Conservation (phyloP, 2,329 filamentous ascomycete species). For the Emericellopsis atlantica region DNA sequence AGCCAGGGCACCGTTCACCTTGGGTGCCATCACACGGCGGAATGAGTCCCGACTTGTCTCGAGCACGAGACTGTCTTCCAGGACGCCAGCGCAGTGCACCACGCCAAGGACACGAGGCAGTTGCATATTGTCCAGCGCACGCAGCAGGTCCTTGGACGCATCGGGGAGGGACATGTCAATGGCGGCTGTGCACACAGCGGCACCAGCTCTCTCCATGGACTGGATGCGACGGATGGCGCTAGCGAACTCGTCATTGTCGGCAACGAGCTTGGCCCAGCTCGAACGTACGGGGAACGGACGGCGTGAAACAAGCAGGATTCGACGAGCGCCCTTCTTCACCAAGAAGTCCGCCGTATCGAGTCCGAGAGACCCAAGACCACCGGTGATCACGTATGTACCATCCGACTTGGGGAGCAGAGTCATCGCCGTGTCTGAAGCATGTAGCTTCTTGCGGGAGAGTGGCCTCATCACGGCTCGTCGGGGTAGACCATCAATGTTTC, state of each 20-base stretch:
- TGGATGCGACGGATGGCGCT: neutral
- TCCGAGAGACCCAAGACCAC: slow-evolving; percentile 10
- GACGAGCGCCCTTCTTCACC: slow-evolving; percentile 10
- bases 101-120: slow-evolving; percentile 22
- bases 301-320: slow-evolving; percentile 11
- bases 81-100: slow-evolving; percentile 26
- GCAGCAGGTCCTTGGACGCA: neutral
- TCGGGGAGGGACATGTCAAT: neutral
- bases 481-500: neutral
- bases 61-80: slow-evolving; percentile 8
- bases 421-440: neutral
- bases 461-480: neutral
- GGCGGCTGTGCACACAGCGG: neutral
- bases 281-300: neutral
- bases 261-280: neutral
- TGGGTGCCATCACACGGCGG: slow-evolving; percentile 12
- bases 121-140: neutral
- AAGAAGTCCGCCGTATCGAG: slow-evolving; percentile 6
- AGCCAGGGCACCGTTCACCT: slow-evolving; percentile 18
- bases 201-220: neutral
- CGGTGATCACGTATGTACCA: slow-evolving; percentile 8
- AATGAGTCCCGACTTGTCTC: slow-evolving; percentile 14
- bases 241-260: neutral
- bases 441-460: neutral
- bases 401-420: slow-evolving; percentile 1